phyloP scores from a whole-genome alignment of 2,329 filamentous ascomycete genomes.

The Trichoderma koningii region DNA sequence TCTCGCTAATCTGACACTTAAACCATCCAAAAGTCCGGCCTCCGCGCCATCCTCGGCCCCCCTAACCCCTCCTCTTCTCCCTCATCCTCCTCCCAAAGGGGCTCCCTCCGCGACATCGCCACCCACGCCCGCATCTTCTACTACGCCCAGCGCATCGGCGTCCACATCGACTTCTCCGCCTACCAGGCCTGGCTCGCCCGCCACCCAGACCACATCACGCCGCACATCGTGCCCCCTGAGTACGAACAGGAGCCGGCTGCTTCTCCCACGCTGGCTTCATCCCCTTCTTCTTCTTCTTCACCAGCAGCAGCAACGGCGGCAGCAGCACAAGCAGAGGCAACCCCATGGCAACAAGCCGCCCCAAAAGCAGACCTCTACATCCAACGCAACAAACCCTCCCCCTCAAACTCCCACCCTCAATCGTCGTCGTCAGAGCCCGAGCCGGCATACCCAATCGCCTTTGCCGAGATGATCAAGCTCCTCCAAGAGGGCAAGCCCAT shows the following conservation, averaged over 20 bases:
- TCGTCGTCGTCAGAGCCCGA: constrained; percentile 37
- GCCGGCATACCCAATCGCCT: constrained; percentile 77
- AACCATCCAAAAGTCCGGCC: constrained; percentile 52
- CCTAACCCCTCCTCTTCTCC: constrained; percentile 44
- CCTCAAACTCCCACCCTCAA: constrained; percentile 27
- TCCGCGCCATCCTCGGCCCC: constrained; percentile 65
- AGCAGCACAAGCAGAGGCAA: constrained; percentile 22
- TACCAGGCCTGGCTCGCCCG: constrained; percentile 66
- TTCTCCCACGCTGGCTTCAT: neutral
- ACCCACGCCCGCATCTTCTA: constrained; percentile 70
- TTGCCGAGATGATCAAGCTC: constrained; percentile 82
- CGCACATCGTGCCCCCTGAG: constrained; percentile 41
- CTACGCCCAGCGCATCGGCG: constrained; percentile 54
- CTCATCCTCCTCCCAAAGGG: constrained; percentile 42
- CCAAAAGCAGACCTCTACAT: constrained; percentile 52
- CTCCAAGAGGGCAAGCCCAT: constrained; percentile 81
- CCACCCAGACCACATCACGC: constrained; percentile 40
- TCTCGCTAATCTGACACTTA: neutral
- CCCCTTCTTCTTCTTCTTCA: neutral
- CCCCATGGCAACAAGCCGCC: constrained; percentile 54
- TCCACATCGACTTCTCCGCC: constrained; percentile 62
- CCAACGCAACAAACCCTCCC: constrained; percentile 39
- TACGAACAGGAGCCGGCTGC: constrained; percentile 8
- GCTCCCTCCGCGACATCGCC: constrained; percentile 59
- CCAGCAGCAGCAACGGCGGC: too few relatives aligned